phyloP scores from a whole-genome alignment of 306 rosid genomes.

The Inga oerstediana region DNA sequence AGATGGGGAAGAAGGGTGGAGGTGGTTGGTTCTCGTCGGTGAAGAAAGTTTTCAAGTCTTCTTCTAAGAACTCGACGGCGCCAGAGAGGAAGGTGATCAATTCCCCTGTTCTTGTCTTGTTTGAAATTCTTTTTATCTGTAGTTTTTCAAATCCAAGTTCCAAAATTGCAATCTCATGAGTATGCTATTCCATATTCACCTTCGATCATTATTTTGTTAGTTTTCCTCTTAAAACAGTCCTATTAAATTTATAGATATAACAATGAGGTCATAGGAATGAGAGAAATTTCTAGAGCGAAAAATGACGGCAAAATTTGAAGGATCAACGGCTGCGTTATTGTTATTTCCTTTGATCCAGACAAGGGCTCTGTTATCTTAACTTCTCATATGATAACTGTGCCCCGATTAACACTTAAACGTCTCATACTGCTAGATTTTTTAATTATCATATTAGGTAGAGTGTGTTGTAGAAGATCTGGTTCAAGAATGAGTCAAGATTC shows the following conservation, averaged over 20 bases:
- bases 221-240: not conserved
- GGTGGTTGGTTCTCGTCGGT: slow-evolving; percentile 85
- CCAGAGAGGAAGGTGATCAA: slow-evolving; percentile 63
- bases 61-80: slow-evolving; percentile 62
- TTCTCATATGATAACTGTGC: not conserved
- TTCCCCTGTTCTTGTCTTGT: slow-evolving; percentile 3
- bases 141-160: not conserved
- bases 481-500: not conserved
- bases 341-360: not conserved
- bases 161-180: not conserved
- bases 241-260: not conserved
- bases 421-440: not conserved
- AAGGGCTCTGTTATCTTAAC: not conserved
- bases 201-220: not conserved
- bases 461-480: not conserved
- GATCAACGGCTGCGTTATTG: not conserved
- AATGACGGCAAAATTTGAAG: not conserved
- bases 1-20: slow-evolving; percentile 93
- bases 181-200: too few species aligned
- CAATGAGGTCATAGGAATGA: not conserved
- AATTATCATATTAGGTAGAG: not conserved
- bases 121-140: not conserved
- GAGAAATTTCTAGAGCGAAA: not conserved
- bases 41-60: slow-evolving; percentile 79
- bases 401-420: not conserved